These are phyloP conservation scores for Macadamia tetraphylla DNA, from an alignment of 164 flowering plant genomes.

Conservation along the genomic window DNA sequence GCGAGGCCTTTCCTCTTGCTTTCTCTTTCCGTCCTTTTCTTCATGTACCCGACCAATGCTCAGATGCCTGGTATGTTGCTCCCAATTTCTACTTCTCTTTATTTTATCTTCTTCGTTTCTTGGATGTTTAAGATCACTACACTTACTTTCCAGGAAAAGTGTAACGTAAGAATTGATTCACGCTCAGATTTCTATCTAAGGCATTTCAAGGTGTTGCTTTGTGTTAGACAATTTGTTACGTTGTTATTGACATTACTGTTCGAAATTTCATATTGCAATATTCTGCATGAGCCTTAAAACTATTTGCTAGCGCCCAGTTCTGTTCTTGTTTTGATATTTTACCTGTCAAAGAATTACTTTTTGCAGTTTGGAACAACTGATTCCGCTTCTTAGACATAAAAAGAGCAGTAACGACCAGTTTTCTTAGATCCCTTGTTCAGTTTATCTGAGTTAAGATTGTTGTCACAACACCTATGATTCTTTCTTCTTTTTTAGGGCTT, in stretches of 20 bases:
- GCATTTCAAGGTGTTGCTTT: background rate
- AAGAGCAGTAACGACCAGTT: too few species aligned
- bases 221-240: background rate
- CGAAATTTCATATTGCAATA: background rate
- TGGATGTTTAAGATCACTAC: background rate
- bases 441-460: too few species aligned
- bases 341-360: too few species aligned
- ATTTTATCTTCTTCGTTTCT: background rate
- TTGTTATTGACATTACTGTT: background rate
- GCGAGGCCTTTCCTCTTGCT: constrained; percentile 19
- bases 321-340: too few species aligned
- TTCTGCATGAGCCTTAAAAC: background rate
- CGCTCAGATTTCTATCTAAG: background rate
- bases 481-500: too few species aligned
- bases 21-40: constrained; percentile 13
- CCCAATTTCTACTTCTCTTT: background rate
- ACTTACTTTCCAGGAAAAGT: background rate
- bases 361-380: too few species aligned
- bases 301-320: too few species aligned
- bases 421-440: too few species aligned
- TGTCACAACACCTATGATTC: too few species aligned
- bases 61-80: constrained; percentile 48
- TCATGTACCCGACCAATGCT: constrained; percentile 27
- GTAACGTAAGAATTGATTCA: background rate
- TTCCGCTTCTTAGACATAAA: too few species aligned